These are phyloP conservation scores for Calocybe gangraenosa DNA, from an alignment of 768 basidiomycete genomes.

Conservation along the genomic window DNA sequence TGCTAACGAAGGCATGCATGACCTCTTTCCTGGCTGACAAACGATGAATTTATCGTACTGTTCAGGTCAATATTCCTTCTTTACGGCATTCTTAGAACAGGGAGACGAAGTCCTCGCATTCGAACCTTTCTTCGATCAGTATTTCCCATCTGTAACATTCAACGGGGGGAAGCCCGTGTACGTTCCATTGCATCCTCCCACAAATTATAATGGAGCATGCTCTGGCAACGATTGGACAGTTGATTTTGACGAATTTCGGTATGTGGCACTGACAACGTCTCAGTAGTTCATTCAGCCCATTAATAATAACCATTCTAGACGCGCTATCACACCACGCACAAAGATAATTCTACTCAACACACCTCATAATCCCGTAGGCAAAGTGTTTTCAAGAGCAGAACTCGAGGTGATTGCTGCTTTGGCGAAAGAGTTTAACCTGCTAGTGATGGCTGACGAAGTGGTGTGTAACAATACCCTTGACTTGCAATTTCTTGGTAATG, in stretches of 20 bases:
- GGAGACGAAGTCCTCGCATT: conserved; percentile 99
- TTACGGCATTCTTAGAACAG: conserved; percentile 84
- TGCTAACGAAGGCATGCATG: conserved; percentile 81
- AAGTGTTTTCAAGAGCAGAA: conserved; percentile 85
- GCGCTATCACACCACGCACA: conserved; percentile 80
- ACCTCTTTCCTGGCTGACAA: no score
- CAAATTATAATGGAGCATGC: conserved; percentile 36
- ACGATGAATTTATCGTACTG: not conserved
- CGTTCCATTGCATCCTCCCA: conserved; percentile 89
- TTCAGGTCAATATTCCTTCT: conserved; percentile 91
- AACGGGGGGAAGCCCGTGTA: conserved; percentile 92
- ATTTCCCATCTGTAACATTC: conserved; percentile 89
- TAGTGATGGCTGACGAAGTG: conserved; percentile 96
- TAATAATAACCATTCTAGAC: conserved; percentile 32
- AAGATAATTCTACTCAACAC: conserved; percentile 97
- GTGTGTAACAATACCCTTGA: conserved; percentile 39
- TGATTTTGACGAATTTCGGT: conserved; percentile 86
- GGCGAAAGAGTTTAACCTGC: conserved; percentile 87
- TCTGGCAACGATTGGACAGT: conserved; percentile 83
- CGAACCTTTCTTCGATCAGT: conserved; percentile 98
- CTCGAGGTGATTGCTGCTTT: conserved; percentile 81
- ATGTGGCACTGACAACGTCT: conserved; percentile 10
- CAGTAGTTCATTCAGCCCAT: conserved; percentile 1
- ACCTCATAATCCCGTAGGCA: conserved; percentile 96
- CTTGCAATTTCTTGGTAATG: no score